phyloP scores from a whole-genome alignment of 768 basidiomycete genomes.

The Ephemerocybe angulata region DNA sequence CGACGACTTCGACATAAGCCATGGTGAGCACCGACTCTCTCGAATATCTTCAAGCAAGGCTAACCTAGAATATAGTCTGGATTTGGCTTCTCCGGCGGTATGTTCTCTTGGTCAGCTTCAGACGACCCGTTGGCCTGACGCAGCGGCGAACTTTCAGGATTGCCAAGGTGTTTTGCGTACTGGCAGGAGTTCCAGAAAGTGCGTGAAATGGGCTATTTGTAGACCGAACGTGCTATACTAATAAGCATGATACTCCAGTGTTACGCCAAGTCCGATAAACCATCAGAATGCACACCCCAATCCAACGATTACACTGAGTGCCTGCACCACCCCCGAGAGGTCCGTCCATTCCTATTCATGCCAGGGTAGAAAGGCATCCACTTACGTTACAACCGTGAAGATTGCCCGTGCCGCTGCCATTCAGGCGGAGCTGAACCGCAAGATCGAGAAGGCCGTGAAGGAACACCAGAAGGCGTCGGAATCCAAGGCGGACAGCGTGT shows the following conservation, averaged over 20 bases:
- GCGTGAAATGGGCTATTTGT: constrained; percentile 7
- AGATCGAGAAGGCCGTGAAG: constrained; percentile 59
- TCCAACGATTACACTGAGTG: constrained; percentile 91
- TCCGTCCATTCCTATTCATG: constrained; percentile 30
- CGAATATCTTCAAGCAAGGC: not conserved
- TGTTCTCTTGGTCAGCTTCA: constrained; percentile 1
- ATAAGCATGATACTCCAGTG: constrained; percentile 48
- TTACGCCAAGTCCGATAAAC: constrained; percentile 76
- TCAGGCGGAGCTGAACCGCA: constrained; percentile 67
- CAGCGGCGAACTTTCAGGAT: constrained; percentile 43
- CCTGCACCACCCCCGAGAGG: constrained; percentile 86
- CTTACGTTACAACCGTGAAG: constrained; percentile 26
- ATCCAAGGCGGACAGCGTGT: constrained; percentile 66
- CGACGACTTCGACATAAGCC: constrained; percentile 9
- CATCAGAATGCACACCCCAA: constrained; percentile 64
- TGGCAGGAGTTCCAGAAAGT: constrained; percentile 91
- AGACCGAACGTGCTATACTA: not conserved
- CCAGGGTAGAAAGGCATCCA: not conserved
- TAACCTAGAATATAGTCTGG: constrained; percentile 36
- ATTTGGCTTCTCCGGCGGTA: constrained; percentile 45
- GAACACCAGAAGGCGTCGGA: constrained; percentile 73
- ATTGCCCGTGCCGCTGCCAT: constrained; percentile 55
- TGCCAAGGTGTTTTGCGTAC: constrained; percentile 82
- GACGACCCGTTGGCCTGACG: not conserved
- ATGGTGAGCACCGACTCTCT: constrained; percentile 17